Evolutionary conservation across 306 rosid species (phyloP).

Genomic region (Quercus ilex): DNA sequence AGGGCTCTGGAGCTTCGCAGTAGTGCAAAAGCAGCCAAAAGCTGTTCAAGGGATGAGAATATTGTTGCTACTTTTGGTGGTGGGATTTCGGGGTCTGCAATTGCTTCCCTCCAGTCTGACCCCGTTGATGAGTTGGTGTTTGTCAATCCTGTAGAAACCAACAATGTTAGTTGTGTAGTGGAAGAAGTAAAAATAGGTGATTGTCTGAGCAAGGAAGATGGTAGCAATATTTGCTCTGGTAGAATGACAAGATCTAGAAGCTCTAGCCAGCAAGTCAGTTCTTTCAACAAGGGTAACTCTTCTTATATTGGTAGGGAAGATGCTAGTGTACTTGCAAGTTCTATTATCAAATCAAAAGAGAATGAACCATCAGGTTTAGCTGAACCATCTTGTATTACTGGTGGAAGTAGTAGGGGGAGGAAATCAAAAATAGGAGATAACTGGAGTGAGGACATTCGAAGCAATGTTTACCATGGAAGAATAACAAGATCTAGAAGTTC

Average conservation of each 20-base stretch:
- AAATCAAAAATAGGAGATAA: conserved; percentile 25
- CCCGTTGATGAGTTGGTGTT: conserved; percentile 32
- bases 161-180: conserved; percentile 24
- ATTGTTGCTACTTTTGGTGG: conserved; percentile 30
- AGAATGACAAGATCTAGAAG: conserved; percentile 43
- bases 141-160: conserved; percentile 34
- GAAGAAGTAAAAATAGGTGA: conserved; percentile 35
- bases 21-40: conserved; percentile 47
- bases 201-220: conserved; percentile 23
- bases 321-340: conserved; percentile 15
- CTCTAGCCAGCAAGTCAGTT: conserved; percentile 27
- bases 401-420: conserved; percentile 22
- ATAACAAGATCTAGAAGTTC: conserved; percentile 40
- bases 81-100: conserved; percentile 28
- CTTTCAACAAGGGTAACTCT: conserved; percentile 30
- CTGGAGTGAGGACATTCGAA: conserved; percentile 30
- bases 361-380: conserved; percentile 27
- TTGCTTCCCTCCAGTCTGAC: conserved; percentile 33
- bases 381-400: conserved; percentile 11
- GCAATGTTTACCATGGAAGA: conserved; percentile 23
- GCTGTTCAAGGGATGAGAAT: conserved; percentile 25
- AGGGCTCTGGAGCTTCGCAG: conserved; percentile 69
- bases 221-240: conserved; percentile 20
- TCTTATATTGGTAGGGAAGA: conserved; percentile 17
- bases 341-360: background rate